Evolutionary conservation across 768 basidiomycete genomes (phyloP).

Genomic region (Boletus pseudopeckii): DNA sequence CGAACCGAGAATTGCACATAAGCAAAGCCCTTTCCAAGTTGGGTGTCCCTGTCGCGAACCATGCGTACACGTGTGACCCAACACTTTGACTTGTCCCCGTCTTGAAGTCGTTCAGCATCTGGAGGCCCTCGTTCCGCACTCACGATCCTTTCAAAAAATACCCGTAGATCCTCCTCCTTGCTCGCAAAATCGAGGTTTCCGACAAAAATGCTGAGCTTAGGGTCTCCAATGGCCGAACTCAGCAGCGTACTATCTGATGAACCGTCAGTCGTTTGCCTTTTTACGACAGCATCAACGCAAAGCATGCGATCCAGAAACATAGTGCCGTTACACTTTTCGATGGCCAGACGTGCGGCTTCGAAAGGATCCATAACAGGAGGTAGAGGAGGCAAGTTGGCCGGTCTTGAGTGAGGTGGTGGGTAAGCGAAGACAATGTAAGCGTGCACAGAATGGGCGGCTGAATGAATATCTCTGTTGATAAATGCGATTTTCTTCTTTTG

Average conservation of each 20-base stretch:
- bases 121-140: slow-evolving; percentile 66
- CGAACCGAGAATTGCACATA: slow-evolving; percentile 82
- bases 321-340: slow-evolving; percentile 62
- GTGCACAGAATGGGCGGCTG: slow-evolving; percentile 69
- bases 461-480: slow-evolving; percentile 89
- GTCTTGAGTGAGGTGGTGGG: slow-evolving; percentile 41
- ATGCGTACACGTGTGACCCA: slow-evolving; percentile 89
- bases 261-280: slow-evolving; percentile 21
- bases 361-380: slow-evolving; percentile 58
- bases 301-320: slow-evolving; percentile 74
- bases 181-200: slow-evolving; percentile 91
- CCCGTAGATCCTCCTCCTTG: slow-evolving; percentile 84
- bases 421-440: slow-evolving; percentile 93
- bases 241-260: slow-evolving; percentile 18
- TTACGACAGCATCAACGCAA: slow-evolving; percentile 69
- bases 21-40: slow-evolving; percentile 93
- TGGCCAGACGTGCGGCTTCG: slow-evolving; percentile 60
- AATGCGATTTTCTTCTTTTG: slow-evolving; percentile 95
- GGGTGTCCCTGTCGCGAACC: slow-evolving; percentile 85
- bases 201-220: slow-evolving; percentile 82
- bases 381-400: slow-evolving; percentile 50
- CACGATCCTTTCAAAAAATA: slow-evolving; percentile 80
- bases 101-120: slow-evolving; percentile 26
- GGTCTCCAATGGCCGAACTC: slow-evolving; percentile 47
- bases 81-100: slow-evolving; percentile 36